phyloP scores from a whole-genome alignment of 495 filamentous ascomycete species.

The Talaromyces borbonicus region DNA sequence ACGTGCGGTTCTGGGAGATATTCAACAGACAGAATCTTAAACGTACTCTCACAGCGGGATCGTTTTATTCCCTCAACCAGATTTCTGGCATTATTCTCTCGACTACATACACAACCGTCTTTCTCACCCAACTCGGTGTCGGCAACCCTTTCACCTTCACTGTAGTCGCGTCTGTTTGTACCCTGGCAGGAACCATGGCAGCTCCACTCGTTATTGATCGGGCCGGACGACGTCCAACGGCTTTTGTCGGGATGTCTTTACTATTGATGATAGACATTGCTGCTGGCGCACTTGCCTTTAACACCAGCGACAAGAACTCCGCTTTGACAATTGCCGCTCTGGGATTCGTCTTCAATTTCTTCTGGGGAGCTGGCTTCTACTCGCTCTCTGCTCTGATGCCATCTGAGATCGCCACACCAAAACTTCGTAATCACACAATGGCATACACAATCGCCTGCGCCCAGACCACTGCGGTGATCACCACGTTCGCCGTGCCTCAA shows the following conservation, averaged over 20 bases:
- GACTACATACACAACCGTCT: slow-evolving; percentile 29
- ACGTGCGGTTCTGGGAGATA: slow-evolving; percentile 28
- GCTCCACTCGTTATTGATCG: slow-evolving; percentile 30
- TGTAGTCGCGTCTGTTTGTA: slow-evolving; percentile 29
- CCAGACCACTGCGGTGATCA: slow-evolving; percentile 27
- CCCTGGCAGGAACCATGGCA: slow-evolving; percentile 26
- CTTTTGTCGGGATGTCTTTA: slow-evolving; percentile 23
- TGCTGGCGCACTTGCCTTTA: slow-evolving; percentile 23
- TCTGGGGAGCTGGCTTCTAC: slow-evolving; percentile 28
- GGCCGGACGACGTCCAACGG: slow-evolving; percentile 27
- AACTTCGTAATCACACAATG: slow-evolving; percentile 31
- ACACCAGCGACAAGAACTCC: slow-evolving; percentile 11
- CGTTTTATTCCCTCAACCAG: slow-evolving; percentile 31
- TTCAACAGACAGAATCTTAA: slow-evolving; percentile 24
- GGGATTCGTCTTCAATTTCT: slow-evolving; percentile 30
- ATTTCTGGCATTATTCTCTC: slow-evolving; percentile 30
- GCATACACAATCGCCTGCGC: slow-evolving; percentile 31
- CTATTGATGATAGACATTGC: slow-evolving; percentile 22
- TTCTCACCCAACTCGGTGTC: slow-evolving; percentile 24
- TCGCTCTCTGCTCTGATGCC: slow-evolving; percentile 27
- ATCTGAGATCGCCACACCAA: slow-evolving; percentile 32
- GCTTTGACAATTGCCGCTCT: slow-evolving; percentile 18
- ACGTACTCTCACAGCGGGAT: slow-evolving; percentile 25
- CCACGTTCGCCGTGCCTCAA: slow-evolving; percentile 26
- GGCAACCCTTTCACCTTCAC: slow-evolving; percentile 23